Percentiles rank a stretch among this genome's conserved stretches.
phyloP scores from a whole-genome alignment of 768 basidiomycete genomes.

The Sporobolomyces pararoseus region DNA sequence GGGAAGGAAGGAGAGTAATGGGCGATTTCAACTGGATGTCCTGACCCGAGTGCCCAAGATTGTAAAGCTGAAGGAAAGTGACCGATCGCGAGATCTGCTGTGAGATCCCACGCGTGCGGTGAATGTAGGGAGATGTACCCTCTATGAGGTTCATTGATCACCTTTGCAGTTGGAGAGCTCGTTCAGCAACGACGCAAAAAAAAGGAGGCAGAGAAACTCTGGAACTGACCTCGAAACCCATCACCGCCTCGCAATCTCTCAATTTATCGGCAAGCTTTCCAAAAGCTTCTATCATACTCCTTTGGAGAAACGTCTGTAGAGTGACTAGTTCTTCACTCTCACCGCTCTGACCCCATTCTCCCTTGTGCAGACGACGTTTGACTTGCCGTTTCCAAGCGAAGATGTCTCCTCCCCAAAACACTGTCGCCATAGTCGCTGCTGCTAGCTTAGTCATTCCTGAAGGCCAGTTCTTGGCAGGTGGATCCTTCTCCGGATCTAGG shows the following conservation, averaged over 20 bases:
- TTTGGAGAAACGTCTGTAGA: slow-evolving; percentile 78
- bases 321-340: slow-evolving; percentile 56
- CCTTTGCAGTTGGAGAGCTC: slow-evolving; percentile 5
- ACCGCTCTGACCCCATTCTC: slow-evolving; percentile 51
- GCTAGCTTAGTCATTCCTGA: slow-evolving; percentile 33
- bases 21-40: slow-evolving; percentile 72
- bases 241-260: slow-evolving; percentile 68
- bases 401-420: slow-evolving; percentile 86
- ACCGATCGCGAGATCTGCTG: slow-evolving; percentile 81
- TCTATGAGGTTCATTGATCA: slow-evolving; percentile 57
- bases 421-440: slow-evolving; percentile 73
- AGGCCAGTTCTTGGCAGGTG: slow-evolving; percentile 45
- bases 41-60: slow-evolving; percentile 84
- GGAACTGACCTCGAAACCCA: slow-evolving; percentile 76
- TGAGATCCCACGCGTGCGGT: slow-evolving; percentile 83
- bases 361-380: slow-evolving; percentile 24
- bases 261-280: slow-evolving; percentile 64
- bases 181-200: background rate
- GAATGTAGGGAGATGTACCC: slow-evolving; percentile 83
- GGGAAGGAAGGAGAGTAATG: slow-evolving; percentile 83
- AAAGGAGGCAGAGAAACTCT: background rate
- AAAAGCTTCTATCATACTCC: slow-evolving; percentile 73
- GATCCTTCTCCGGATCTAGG: slow-evolving; percentile 45
- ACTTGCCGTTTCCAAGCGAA: slow-evolving; percentile 71
- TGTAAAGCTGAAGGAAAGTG: slow-evolving; percentile 62